A percentile compares a stretch with the other conserved stretches of the same genome.
These are phyloP conservation scores for Penstemon newberryi DNA, from an alignment of 257 asterid species.

Conservation along the genomic window DNA sequence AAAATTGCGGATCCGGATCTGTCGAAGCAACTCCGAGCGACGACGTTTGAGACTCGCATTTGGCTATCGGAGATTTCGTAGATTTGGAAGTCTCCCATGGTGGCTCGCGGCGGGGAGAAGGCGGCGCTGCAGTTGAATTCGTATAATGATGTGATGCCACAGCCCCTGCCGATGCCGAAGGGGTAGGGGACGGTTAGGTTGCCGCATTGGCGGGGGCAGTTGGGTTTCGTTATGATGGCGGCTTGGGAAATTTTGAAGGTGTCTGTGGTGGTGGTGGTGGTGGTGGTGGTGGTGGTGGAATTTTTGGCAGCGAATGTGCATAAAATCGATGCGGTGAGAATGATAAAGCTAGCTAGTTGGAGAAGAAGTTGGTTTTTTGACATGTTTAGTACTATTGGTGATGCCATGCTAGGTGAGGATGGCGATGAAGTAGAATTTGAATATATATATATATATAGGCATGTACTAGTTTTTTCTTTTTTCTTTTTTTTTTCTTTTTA, in stretches of 20 bases:
- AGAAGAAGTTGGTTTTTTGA: background rate
- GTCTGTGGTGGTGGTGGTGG: conserved; percentile 27
- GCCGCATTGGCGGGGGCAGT: conserved; percentile 50
- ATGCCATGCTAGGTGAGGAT: too few species aligned
- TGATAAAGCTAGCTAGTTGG: background rate
- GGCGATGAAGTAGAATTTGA: too few species aligned
- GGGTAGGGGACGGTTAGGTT: conserved; percentile 62
- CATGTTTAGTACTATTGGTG: background rate
- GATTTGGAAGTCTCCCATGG: conserved; percentile 21
- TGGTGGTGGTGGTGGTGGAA: conserved; percentile 28
- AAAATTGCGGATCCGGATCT: conserved; percentile 27
- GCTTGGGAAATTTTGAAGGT: conserved; percentile 32
- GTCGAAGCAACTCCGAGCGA: conserved; percentile 52
- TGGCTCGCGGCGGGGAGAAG: conserved; percentile 50
- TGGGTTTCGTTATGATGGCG: conserved; percentile 35
- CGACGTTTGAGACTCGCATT: conserved; percentile 42
- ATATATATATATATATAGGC: too few species aligned
- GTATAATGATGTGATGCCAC: conserved; percentile 25
- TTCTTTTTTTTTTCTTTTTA: too few species aligned
- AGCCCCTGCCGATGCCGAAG: conserved; percentile 40
- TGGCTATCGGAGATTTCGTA: conserved; percentile 57
- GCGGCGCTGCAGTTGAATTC: conserved; percentile 53
- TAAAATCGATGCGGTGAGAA: background rate
- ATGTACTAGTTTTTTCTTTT: too few species aligned
- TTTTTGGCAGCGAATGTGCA: conserved; percentile 29